Base-by-base conservation (phyloP, 768 basidiomycete species). In the Strobilomyces dryophilus region DNA sequence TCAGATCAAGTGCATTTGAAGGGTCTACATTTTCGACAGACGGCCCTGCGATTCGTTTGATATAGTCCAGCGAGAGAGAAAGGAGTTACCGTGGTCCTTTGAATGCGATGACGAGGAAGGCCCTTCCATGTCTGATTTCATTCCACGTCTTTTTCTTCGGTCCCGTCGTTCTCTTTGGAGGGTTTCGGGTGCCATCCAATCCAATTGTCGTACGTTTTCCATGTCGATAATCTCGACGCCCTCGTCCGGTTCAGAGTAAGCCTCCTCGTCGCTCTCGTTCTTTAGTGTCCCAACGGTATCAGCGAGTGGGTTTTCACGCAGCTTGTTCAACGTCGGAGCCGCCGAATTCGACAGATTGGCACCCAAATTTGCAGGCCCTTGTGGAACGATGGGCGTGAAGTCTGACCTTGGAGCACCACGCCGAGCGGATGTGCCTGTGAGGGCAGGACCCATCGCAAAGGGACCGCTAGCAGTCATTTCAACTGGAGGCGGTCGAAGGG, bases 401-500 rank as follows among this genome's bases (percentile, higher is more conserved):
- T 80, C 80, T 17, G 84, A 77, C 20, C 79, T 80, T 17, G 82
- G 77, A 8, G 75, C 70, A 32, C 77, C 69, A 47, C 81, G 78
- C 14, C 75, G 74, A 53, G 71, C 64, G 42, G 75, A 79, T 47
- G 74, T 76, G 29, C 86, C 85, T 9, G 79, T 79, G 59, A 88
- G 75, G 21, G 87, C 77, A 32, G 90, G 90, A 20, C 90, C 90
- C 83, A 92, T 84, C 18, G 90, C 88, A 61, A 92, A 92, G 14
- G 90, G 90, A 4, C 90, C 90, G 62, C 87, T 90, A 1, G 90
- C 90, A 17, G 81, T 85, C 89, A 92, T 89, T 71, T 88, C 84
- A 8, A 73, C 73, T 2, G 79, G 69, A 44, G 84, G 72, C 0
- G 78, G 79, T 26, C 71, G 64, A 15, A 74, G 2, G 24, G 24